Base-by-base conservation (phyloP, 1,284 basidiomycete genomes). In the Microbotryum saponariae region DNA sequence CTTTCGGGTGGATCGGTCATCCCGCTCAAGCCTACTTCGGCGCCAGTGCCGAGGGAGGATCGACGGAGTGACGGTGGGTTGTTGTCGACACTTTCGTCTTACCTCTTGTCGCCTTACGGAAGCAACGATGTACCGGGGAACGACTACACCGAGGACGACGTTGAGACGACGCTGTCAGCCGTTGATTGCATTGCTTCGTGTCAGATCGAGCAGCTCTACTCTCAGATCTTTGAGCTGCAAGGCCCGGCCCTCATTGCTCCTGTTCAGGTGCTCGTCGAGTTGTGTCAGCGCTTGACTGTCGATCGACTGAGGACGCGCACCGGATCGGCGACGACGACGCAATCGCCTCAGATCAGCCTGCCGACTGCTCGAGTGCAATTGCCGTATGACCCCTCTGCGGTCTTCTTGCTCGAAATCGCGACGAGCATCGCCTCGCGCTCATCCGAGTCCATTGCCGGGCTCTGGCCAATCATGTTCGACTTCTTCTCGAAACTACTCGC, bases 121-220 rank as follows among this genome's bases (percentile, higher is more conserved):
- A 67, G 63, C 21, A 65, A 64, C 18, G 62, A 60, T 54, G 69
- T 62, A 62, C 65, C 48, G 4, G 67, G 66, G 8, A 66, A 68
- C 50, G 76, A 78, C 49, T 75, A 76, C 18, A 90, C 87, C 0
- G 88, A 92, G 29, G 82, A 87, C 31, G 93, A 98, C 71, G 79
- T 97, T 23, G 96, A 98, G 76, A 92, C 87, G 62, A 96, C 94
- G 0, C 79, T 98, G 9, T 93, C 89, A 66, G 89, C 96, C 1
- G 88, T 97, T 53, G 96, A 99, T 74, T 97, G 92, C 73, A 86
- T 99, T 65, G 86, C 85, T 4, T 91, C 91, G 9, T 99, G 96
- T 75, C 85, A 89, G 54, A 78, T 99, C 27, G 93, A 97, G 69
- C 91, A 97, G 73, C 80, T 98, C 2, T 97, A 97, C 76, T 85